A percentile compares a stretch with the other conserved stretches of the same genome.
phyloP scores from a whole-genome alignment of 2,329 filamentous ascomycete genomes.

The Aspergillus tamarii region DNA sequence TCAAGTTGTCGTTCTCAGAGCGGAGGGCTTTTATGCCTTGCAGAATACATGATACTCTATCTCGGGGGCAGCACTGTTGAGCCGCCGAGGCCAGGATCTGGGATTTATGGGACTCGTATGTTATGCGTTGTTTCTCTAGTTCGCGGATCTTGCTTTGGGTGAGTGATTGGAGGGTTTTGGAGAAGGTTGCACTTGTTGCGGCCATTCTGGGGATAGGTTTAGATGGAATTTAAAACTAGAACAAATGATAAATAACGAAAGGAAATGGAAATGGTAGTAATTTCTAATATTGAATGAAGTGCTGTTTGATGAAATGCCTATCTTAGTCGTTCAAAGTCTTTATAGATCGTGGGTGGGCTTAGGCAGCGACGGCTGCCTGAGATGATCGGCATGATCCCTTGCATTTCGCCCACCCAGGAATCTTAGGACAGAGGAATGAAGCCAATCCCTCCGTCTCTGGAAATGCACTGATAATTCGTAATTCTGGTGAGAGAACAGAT shows the following conservation, averaged over 20 bases:
- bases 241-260: not conserved
- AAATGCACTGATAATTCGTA: too few species aligned
- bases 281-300: not conserved
- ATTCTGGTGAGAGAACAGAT: too few species aligned
- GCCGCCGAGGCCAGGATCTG: slow-evolving; percentile 18
- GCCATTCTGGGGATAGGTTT: not conserved
- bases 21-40: slow-evolving; percentile 18
- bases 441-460: too few species aligned
- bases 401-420: not conserved
- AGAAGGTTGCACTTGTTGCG: slow-evolving; percentile 11
- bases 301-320: not conserved
- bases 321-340: not conserved
- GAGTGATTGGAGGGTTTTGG: slow-evolving; percentile 24
- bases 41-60: slow-evolving; percentile 14
- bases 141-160: slow-evolving; percentile 32
- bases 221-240: not conserved
- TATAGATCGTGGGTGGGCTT: not conserved
- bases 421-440: too few species aligned
- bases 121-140: slow-evolving; percentile 26
- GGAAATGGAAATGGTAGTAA: accelerated
- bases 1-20: slow-evolving; percentile 13
- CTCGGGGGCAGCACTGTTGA: not conserved
- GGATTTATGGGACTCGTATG: slow-evolving; percentile 22
- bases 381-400: not conserved
- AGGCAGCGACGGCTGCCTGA: not conserved